phyloP scores from a whole-genome alignment of 257 asterid species.

The Forsythia viridissima region DNA sequence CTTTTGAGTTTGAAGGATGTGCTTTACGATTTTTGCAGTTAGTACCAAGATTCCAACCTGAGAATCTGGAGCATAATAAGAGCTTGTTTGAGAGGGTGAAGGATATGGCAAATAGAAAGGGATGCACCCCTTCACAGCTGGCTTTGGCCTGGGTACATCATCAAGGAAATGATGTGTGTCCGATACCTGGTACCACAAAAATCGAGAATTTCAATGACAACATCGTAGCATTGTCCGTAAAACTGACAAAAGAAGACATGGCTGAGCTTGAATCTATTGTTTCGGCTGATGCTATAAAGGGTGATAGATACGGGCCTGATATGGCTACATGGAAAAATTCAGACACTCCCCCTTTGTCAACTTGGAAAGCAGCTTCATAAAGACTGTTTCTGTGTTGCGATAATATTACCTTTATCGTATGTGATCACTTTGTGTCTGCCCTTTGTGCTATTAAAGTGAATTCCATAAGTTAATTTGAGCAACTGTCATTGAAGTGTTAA shows the following conservation, averaged over 20 bases:
- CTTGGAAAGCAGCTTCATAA: constrained; percentile 22
- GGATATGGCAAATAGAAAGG: constrained; percentile 39
- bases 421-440: not conserved
- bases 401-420: not conserved
- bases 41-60: constrained; percentile 42
- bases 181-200: constrained; percentile 55
- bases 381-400: not conserved
- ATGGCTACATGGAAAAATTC: constrained; percentile 20
- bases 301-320: constrained; percentile 19
- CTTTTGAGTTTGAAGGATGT: not conserved
- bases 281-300: constrained; percentile 23
- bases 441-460: not conserved
- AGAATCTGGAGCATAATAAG: constrained; percentile 46
- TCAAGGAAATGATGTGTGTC: constrained; percentile 52
- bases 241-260: constrained; percentile 27
- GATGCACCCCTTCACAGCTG: constrained; percentile 53
- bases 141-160: constrained; percentile 68
- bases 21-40: constrained; percentile 15
- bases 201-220: constrained; percentile 37
- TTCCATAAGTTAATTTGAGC: not conserved
- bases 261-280: constrained; percentile 26
- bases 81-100: constrained; percentile 33
- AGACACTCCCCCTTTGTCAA: constrained; percentile 38
- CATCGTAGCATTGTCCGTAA: constrained; percentile 32
- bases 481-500: too few relatives aligned